A percentile compares a stretch with the other conserved stretches of the same genome.
Conservation (phyloP, 306 rosid species). For the Adenanthera pavonina region DNA sequence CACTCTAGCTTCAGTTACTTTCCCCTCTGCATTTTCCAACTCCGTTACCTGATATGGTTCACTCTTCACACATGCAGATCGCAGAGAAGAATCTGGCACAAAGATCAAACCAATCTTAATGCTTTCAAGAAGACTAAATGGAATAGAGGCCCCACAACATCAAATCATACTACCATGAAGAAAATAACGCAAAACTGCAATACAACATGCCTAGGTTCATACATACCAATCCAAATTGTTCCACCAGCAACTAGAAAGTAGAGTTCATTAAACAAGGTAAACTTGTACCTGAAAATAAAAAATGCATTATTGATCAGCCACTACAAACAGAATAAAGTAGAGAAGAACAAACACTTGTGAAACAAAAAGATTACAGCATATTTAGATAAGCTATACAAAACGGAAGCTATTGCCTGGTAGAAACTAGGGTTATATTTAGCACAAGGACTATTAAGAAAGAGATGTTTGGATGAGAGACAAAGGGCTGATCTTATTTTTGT, state of each 20-base stretch:
- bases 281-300: constrained; percentile 82
- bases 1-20: constrained; percentile 56
- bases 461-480: neutral
- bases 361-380: neutral
- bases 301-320: constrained; percentile 24
- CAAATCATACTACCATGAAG: constrained; percentile 30
- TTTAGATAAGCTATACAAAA: constrained; percentile 17
- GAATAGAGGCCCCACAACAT: constrained; percentile 21
- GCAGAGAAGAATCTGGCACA: constrained; percentile 66
- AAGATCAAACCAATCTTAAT: constrained; percentile 36
- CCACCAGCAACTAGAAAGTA: constrained; percentile 99
- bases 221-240: constrained; percentile 97
- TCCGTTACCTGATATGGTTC: constrained; percentile 50
- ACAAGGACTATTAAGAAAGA: neutral
- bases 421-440: constrained; percentile 15
- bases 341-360: constrained; percentile 9
- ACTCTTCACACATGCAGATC: constrained; percentile 44
- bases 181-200: constrained; percentile 28
- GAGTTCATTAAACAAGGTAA: constrained; percentile 94
- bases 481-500: neutral
- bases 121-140: constrained; percentile 15
- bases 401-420: neutral
- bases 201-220: constrained; percentile 25
- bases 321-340: constrained; percentile 10
- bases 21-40: constrained; percentile 46